Evolutionary conservation across 345 rosid genomes (phyloP), one percentile per base, ranked within the genome.

Genomic region (Microthlaspi erraticum): DNA sequence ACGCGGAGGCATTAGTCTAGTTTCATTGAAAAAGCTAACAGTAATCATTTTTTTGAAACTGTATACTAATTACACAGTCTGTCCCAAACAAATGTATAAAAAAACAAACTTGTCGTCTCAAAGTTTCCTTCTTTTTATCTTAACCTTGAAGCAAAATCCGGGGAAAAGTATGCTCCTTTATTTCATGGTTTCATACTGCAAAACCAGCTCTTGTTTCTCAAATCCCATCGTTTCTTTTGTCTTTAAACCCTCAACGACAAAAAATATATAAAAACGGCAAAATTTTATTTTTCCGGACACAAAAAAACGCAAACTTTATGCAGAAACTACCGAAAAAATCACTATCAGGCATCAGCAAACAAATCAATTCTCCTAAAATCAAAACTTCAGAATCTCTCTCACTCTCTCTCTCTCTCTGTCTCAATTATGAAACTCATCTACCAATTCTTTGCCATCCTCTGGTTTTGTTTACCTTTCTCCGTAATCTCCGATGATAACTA

Each of bases 401-500:
- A n/a, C 49, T 57, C 46, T 78, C 77, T 85, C 80, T 68, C 64
- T 80, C 69, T 3, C 68, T 53, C 41, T 13, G 13, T 68, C 54
- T 31, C 41, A 16, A 3, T 23, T 32, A 76, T 76, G 79, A 76
- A 76, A 70, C 48, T 23, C 7, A 53, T 38, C 38, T 37, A 36
- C 31, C 64, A 54, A 13, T 10, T 69, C 46, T 13, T 69, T 23
- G 26, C 26, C 60, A 26, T 31, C 78, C 41, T 64, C 16, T 55
- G 54, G 39, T 71, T 48, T 46, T 42, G 56, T 38, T 20, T 70
- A 39, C 14, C 60, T 31, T 59, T 73, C 64, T 37, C 67, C 54
- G 43, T 58, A 57, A 59, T 64, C 42, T 56, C 80, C 67, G 69
- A 76, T 29, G 82, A 84, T 53, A 86, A 81, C 71, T 32, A 74